Percentiles rank a stretch among this genome's conserved stretches.
phyloP scores from a whole-genome alignment of 2,329 filamentous ascomycete species.

The Calonectria montana region DNA sequence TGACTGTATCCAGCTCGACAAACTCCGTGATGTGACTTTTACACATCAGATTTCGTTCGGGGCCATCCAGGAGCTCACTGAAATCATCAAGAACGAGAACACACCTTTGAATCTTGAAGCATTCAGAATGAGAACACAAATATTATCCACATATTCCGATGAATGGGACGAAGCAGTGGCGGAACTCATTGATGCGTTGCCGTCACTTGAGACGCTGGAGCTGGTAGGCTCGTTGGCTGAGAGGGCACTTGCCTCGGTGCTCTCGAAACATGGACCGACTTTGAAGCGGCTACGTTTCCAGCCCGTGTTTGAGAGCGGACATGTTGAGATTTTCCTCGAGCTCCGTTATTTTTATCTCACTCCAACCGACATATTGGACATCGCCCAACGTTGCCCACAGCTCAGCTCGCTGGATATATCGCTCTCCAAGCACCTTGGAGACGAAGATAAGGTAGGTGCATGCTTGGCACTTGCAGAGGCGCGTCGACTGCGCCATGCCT shows the following conservation, averaged over 20 bases:
- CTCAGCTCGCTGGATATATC: not conserved
- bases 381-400: not conserved
- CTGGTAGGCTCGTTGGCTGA: not conserved
- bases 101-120: not conserved
- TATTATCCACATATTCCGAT: not conserved
- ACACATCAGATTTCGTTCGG: not conserved
- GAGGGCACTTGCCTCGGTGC: not conserved
- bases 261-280: not conserved
- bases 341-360: not conserved
- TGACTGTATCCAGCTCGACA: not conserved
- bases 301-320: not conserved
- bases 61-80: not conserved
- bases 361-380: not conserved
- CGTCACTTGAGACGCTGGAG: not conserved
- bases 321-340: too few species aligned
- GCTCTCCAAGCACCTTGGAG: accelerated
- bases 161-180: not conserved
- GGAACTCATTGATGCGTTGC: not conserved
- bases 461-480: not conserved
- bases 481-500: not conserved
- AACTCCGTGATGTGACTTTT: not conserved
- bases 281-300: not conserved
- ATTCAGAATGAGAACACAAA: not conserved
- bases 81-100: not conserved
- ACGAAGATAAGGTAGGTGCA: not conserved